These are phyloP conservation scores for Podaxis sp. DNA, from an alignment of 768 basidiomycete species.

Conservation along the genomic window DNA sequence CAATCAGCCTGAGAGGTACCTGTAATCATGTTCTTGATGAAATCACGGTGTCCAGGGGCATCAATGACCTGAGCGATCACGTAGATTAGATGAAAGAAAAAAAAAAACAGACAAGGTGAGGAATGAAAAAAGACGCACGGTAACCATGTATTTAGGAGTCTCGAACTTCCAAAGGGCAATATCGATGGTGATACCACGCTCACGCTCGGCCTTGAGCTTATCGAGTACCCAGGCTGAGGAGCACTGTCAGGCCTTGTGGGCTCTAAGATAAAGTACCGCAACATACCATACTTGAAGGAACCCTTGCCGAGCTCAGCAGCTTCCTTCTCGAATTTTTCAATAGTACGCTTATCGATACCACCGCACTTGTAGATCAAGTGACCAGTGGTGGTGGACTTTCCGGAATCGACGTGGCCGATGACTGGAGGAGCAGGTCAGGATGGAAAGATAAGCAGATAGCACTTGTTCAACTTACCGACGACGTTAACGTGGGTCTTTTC, in stretches of 20 bases:
- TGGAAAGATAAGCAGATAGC: constrained; percentile 20
- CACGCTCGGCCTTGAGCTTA: constrained; percentile 99
- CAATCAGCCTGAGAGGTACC: constrained; percentile 99
- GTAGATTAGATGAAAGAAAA: constrained; percentile 17
- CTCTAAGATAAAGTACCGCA: constrained; percentile 6
- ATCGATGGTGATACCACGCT: constrained; percentile 99
- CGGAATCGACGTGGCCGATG: constrained; percentile 99
- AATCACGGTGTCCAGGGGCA: constrained; percentile 99
- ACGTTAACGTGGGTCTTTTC: constrained; percentile 97
- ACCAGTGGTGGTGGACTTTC: constrained; percentile 99
- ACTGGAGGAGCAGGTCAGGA: constrained; percentile 47
- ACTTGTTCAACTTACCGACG: constrained; percentile 63
- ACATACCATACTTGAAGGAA: constrained; percentile 93
- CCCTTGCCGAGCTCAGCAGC: constrained; percentile 99
- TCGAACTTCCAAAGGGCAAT: constrained; percentile 99
- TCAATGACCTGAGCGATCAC: constrained; percentile 77
- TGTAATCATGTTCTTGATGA: constrained; percentile 99
- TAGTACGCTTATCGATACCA: constrained; percentile 99
- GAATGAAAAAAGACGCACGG: constrained; percentile 46
- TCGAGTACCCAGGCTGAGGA: constrained; percentile 96
- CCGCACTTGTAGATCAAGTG: constrained; percentile 99
- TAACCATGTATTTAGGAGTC: constrained; percentile 94
- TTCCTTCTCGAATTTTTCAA: constrained; percentile 99
- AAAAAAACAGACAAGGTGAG: constrained; percentile 10
- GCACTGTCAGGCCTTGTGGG: constrained; percentile 19